A percentile compares a stretch with the other conserved stretches of the same genome.
These are phyloP conservation scores for Neofusicoccum sp. DNA, from an alignment of 2,329 filamentous ascomycete species.

Conservation along the genomic window DNA sequence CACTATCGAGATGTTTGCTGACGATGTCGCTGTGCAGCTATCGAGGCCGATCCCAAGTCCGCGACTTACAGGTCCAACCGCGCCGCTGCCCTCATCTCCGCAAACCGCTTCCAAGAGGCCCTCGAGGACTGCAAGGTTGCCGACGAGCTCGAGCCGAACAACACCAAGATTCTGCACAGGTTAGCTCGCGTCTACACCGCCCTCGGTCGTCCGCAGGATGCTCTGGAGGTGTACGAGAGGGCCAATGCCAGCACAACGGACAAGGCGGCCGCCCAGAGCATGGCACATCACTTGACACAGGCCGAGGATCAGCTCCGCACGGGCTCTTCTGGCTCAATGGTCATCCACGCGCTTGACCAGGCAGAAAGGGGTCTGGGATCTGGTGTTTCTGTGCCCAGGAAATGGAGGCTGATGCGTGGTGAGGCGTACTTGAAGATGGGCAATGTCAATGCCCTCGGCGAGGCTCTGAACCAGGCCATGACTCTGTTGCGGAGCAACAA, in stretches of 20 bases:
- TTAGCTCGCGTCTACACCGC: conserved; percentile 88
- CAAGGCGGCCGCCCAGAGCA: conserved; percentile 77
- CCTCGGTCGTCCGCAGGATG: conserved; percentile 84
- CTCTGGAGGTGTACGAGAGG: conserved; percentile 76
- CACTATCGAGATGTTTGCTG: conserved; percentile 2
- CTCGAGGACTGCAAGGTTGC: conserved; percentile 85
- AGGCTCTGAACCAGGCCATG: conserved; percentile 93
- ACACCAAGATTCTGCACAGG: conserved; percentile 84
- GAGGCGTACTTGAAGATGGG: conserved; percentile 94
- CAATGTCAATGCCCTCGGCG: conserved; percentile 82
- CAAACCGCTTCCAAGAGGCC: conserved; percentile 75
- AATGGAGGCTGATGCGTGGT: conserved; percentile 91
- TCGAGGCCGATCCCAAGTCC: conserved; percentile 83
- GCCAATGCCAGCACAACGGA: conserved; percentile 87
- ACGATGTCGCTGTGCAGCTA: conserved; percentile 59
- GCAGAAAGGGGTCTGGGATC: conserved; percentile 78
- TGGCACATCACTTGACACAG: conserved; percentile 79
- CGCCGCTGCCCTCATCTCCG: conserved; percentile 90
- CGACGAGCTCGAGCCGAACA: conserved; percentile 80
- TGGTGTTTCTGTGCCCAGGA: conserved; percentile 78
- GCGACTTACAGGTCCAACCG: conserved; percentile 93
- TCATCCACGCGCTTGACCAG: conserved; percentile 85
- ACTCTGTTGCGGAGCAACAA: conserved; percentile 80
- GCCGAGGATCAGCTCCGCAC: conserved; percentile 76
- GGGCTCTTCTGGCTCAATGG: conserved; percentile 86